phyloP scores from a whole-genome alignment of 2,329 filamentous ascomycete genomes.

The Clonostachys byssicola region DNA sequence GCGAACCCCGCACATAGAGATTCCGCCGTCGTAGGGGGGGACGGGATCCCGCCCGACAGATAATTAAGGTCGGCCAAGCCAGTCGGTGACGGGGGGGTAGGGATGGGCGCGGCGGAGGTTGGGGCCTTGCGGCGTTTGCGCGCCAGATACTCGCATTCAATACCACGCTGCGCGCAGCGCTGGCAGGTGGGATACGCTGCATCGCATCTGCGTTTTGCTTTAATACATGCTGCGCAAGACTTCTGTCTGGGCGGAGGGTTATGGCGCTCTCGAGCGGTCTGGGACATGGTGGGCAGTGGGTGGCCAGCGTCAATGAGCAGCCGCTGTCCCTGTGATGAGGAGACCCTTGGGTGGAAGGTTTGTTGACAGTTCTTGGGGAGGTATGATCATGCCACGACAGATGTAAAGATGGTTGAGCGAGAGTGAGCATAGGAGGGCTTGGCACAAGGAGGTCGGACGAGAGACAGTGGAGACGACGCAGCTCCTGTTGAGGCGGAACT shows the following conservation, averaged over 20 bases:
- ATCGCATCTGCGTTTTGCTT: constrained; percentile 53
- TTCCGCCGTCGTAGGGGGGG: too few species aligned
- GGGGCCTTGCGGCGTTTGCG: neutral
- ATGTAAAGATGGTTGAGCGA: too few species aligned
- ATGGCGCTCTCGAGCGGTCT: constrained; percentile 25
- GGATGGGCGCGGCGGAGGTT: neutral
- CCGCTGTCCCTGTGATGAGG: too few species aligned
- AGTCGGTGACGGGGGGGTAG: neutral
- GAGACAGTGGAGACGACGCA: constrained; percentile 17
- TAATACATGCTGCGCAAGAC: constrained; percentile 52
- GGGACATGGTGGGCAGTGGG: constrained; percentile 13
- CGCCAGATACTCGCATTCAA: constrained; percentile 41
- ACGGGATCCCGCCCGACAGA: too few species aligned
- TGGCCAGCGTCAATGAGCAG: too few species aligned
- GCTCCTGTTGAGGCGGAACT: constrained; percentile 7
- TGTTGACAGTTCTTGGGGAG: too few species aligned
- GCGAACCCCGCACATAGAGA: too few species aligned
- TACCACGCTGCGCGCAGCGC: constrained; percentile 41
- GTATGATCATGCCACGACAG: too few species aligned
- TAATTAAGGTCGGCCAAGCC: neutral
- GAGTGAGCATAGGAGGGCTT: too few species aligned
- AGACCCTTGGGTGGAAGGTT: too few species aligned
- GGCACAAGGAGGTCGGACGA: neutral
- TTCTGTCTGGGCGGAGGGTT: constrained; percentile 47
- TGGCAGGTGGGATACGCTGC: constrained; percentile 44